Conservation (phyloP, 768 basidiomycete genomes). For the Russula compacta region DNA sequence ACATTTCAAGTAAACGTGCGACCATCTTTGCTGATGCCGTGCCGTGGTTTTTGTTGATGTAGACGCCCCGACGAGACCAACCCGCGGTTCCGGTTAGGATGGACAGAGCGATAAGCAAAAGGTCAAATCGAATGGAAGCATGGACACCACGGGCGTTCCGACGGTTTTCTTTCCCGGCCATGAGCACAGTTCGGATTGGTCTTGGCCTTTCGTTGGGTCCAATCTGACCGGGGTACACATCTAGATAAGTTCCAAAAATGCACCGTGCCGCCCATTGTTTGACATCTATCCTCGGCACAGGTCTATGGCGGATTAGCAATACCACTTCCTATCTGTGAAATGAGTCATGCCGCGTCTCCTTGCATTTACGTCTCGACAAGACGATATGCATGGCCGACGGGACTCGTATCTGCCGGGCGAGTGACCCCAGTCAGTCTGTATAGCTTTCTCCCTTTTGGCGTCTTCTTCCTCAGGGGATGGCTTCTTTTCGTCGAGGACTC, state of each 20-base stretch:
- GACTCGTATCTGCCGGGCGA: not conserved
- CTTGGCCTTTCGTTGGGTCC: not conserved
- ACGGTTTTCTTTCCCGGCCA: not conserved
- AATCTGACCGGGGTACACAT: not conserved
- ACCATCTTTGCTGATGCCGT: constrained; percentile 3
- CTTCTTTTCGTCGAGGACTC: not conserved
- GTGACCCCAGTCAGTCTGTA: not conserved
- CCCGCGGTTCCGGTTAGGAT: not conserved
- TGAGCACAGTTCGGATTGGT: not conserved
- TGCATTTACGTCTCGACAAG: not conserved
- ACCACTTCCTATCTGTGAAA: not conserved
- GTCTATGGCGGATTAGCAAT: not conserved
- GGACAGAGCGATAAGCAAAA: constrained; percentile 2
- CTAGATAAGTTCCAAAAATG: not conserved
- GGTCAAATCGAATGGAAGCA: constrained; percentile 12
- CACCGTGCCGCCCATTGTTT: not conserved
- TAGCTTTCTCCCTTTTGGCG: constrained; percentile 3
- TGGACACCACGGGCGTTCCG: not conserved
- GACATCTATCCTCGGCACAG: not conserved
- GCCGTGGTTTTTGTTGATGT: not conserved
- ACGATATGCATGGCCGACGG: not conserved
- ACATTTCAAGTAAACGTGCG: not conserved
- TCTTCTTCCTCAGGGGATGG: not conserved
- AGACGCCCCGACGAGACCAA: not conserved
- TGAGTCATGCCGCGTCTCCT: not conserved